Percentiles rank a stretch among this genome's conserved stretches.
These are phyloP conservation scores for Taxawa tesnikishii DNA, from an alignment of 2,329 filamentous ascomycete genomes.

Conservation along the genomic window DNA sequence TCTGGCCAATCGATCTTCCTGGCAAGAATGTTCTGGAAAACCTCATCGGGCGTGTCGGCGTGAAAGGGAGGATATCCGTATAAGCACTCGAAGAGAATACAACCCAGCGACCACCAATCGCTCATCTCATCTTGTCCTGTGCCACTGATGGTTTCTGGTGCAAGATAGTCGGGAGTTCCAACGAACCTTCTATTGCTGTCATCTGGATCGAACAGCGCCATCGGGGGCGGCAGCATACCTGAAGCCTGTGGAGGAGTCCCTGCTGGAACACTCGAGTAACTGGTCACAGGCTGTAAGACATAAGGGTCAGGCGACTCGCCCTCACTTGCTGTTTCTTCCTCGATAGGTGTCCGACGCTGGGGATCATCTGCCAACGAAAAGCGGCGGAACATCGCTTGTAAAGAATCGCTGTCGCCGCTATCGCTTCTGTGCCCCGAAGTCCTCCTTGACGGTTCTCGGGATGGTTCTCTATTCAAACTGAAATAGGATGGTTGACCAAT, in stretches of 20 bases:
- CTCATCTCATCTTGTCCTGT: conserved; percentile 94
- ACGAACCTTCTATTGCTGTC: conserved; percentile 90
- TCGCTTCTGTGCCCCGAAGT: conserved; percentile 80
- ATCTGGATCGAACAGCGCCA: conserved; percentile 89
- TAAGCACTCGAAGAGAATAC: conserved; percentile 92
- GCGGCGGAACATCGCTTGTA: conserved; percentile 70
- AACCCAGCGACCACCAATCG: conserved; percentile 99
- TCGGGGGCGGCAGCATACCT: conserved; percentile 80
- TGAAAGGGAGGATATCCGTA: conserved; percentile 93
- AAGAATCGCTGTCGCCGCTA: conserved; percentile 76
- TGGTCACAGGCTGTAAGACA: conserved; percentile 48
- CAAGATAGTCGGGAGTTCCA: conserved; percentile 91
- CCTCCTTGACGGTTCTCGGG: conserved; percentile 47
- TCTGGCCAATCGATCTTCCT: conserved; percentile 89
- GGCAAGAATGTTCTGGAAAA: conserved; percentile 91
- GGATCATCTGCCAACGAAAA: conserved; percentile 43
- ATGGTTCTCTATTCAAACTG: conserved; percentile 53
- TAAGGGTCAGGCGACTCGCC: conserved; percentile 62
- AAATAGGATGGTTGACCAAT: conserved; percentile 90
- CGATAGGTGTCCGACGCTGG: conserved; percentile 49
- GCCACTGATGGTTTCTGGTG: conserved; percentile 91
- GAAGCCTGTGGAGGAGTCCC: conserved; percentile 50
- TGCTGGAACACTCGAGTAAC: conserved; percentile 41
- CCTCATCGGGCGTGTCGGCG: conserved; percentile 75
- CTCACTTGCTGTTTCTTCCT: conserved; percentile 63